A percentile compares a stretch with the other conserved stretches of the same genome.
phyloP scores from a whole-genome alignment of 2,329 filamentous ascomycete genomes.

The Peltaster fructicola region DNA sequence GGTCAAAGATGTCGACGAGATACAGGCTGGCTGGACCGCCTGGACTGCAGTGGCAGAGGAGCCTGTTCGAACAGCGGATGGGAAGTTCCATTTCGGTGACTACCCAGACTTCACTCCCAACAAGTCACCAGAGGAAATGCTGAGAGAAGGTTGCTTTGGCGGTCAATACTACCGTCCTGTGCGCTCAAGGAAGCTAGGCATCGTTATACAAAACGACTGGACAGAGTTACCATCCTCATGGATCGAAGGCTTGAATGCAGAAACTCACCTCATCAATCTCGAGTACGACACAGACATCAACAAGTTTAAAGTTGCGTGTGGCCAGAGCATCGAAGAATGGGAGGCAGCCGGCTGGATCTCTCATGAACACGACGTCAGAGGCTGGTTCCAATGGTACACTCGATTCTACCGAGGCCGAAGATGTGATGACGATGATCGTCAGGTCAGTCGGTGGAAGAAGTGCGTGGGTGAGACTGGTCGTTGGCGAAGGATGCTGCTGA shows the following conservation, averaged over 20 bases:
- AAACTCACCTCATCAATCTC: conserved; percentile 23
- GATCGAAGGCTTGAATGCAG: conserved; percentile 24
- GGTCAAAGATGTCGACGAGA: conserved; percentile 15
- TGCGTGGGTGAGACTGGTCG: conserved; percentile 35
- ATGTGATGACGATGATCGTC: conserved; percentile 35
- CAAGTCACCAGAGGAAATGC: conserved; percentile 34
- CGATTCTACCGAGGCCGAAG: conserved; percentile 34
- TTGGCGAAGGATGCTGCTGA: conserved; percentile 34
- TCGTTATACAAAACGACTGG: conserved; percentile 30
- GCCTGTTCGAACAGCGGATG: conserved; percentile 26
- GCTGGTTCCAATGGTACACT: conserved; percentile 42
- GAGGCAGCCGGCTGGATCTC: conserved; percentile 38
- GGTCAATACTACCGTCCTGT: conserved; percentile 35
- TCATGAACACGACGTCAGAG: conserved; percentile 34
- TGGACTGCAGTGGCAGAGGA: conserved; percentile 25
- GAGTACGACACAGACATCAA: conserved; percentile 32
- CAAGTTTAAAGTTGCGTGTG: conserved; percentile 35
- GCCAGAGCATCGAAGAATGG: conserved; percentile 38
- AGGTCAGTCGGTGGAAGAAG: conserved; percentile 34
- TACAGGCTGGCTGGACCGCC: conserved; percentile 24
- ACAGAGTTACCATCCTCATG: conserved; percentile 28
- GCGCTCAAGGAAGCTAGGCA: conserved; percentile 25
- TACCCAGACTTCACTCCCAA: conserved; percentile 33
- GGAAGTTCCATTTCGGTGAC: conserved; percentile 28
- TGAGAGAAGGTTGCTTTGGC: conserved; percentile 36